These are phyloP conservation scores for Fusarium floridanum DNA, from an alignment of 2,329 filamentous ascomycete species.

Conservation along the genomic window DNA sequence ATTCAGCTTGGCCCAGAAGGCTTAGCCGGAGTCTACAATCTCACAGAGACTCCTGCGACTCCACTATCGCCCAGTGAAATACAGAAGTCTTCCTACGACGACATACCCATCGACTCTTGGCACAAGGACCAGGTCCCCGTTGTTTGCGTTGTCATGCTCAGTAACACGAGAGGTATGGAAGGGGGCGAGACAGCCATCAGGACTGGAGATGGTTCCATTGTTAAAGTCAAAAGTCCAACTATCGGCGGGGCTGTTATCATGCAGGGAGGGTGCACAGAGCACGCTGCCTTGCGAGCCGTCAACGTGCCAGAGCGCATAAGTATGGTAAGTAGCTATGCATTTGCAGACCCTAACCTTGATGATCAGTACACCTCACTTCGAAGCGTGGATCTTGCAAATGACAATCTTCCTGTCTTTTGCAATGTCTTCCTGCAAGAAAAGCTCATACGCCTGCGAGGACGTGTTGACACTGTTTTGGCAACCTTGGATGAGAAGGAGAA, in stretches of 20 bases:
- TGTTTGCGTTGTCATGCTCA: slow-evolving; percentile 34
- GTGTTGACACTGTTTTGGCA: neutral
- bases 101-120: slow-evolving; percentile 23
- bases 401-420: slow-evolving; percentile 1
- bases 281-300: slow-evolving; percentile 9
- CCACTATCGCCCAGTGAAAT: slow-evolving; percentile 40
- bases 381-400: slow-evolving; percentile 6
- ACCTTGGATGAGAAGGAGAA: neutral
- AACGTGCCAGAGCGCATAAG: slow-evolving; percentile 18
- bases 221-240: slow-evolving; percentile 14
- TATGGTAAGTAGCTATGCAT: slow-evolving; percentile 19
- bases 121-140: slow-evolving; percentile 28
- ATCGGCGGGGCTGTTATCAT: slow-evolving; percentile 24
- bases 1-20: slow-evolving; percentile 11
- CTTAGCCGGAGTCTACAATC: slow-evolving; percentile 4
- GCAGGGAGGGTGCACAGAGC: slow-evolving; percentile 15
- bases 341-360: slow-evolving; percentile 12
- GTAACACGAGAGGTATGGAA: slow-evolving; percentile 26
- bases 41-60: slow-evolving; percentile 3
- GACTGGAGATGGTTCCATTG: slow-evolving; percentile 2
- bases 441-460: neutral
- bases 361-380: slow-evolving; percentile 14
- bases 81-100: slow-evolving; percentile 6
- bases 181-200: slow-evolving; percentile 31
- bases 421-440: neutral